Evolutionary conservation across 768 basidiomycete genomes (phyloP), one percentile per base, ranked within the genome.

Genomic region (Tulasnella sp.): DNA sequence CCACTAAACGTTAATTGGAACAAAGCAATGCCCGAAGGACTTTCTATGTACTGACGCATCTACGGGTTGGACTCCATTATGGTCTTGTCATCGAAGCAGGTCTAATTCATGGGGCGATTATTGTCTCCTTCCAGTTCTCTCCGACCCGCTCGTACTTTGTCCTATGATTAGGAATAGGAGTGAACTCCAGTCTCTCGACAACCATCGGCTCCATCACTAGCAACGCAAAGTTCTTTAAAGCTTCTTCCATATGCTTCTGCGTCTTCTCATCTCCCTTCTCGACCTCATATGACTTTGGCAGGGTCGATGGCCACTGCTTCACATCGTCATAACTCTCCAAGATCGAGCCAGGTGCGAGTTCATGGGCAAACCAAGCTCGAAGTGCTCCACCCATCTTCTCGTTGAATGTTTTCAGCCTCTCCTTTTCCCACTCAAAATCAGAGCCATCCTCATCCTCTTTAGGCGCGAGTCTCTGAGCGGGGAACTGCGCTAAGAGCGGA

Each of bases 331-430:
- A 75, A 24, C 76, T 76, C 11, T 67, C 53, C 43, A 88, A 66
- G 11, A 66, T 70, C 3, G 73, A 75, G 0, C 88, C 91, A 0
- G 87, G 85, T 0, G 73, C 66, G 15, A 38, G 7, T 2, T 87
- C 86, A 2, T 82, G 74, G 62, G 78, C 81, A 82, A 86, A 92
- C 43, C 73, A 74, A 22, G 88, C 88, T 63, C 78, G 80, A 80
- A 89, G 79, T 49, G 74, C 70, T 2, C 73, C 75, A 45, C 76
- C 77, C 75, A 91, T 76, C 49, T 61, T 69, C 41, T 67, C 59
- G 60, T 78, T 75, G 68, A 87, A 92, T 30, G 77, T 67, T 49
- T 76, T 75, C n/a, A 71, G 56, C 17, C 89, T 76, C 69, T 82
- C 77, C 19, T 68, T 70, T 64, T 86, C 85, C 88, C 67, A 65